Conservation (phyloP, 208 protist genomes). For the Acanthamoeba royreba region DNA sequence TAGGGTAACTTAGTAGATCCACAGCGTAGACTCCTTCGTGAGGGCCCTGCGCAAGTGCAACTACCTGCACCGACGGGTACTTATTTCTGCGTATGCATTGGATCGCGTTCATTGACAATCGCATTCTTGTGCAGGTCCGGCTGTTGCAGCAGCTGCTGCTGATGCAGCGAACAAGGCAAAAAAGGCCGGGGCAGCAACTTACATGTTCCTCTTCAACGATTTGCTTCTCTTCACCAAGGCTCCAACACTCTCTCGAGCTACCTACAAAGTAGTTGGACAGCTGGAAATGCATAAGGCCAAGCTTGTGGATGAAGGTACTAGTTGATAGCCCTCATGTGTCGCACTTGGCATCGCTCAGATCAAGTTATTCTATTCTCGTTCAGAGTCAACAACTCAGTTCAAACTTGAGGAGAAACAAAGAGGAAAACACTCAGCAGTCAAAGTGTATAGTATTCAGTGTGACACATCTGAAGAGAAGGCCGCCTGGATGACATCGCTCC, state of each 20-base stretch:
- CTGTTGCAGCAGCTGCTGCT: not conserved
- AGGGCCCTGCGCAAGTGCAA: not conserved
- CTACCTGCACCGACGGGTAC: not conserved
- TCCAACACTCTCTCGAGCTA: not conserved
- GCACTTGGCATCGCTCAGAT: not conserved
- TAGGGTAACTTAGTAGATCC: slow-evolving; percentile 46
- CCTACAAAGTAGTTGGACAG: slow-evolving; percentile 37
- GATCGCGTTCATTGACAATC: not conserved
- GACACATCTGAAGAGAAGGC: not conserved
- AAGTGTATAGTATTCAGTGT: not conserved
- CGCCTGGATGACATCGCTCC: slow-evolving; percentile 21
- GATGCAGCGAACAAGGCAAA: not conserved
- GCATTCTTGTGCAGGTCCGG: not conserved
- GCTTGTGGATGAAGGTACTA: not conserved
- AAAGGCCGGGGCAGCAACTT: not conserved
- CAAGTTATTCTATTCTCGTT: not conserved
- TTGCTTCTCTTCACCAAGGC: slow-evolving; percentile 20
- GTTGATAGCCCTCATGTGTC: not conserved
- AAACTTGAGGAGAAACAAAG: slow-evolving; percentile 12
- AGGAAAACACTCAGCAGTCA: slow-evolving; percentile 2
- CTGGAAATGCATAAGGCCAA: slow-evolving; percentile 32
- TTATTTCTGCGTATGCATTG: not conserved
- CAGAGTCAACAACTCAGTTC: not conserved
- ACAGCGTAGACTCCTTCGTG: not conserved
- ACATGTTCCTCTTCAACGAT: slow-evolving; percentile 49